Evolutionary conservation across 2,329 filamentous ascomycete species (phyloP).

Genomic region (Diplocarpon mali): DNA sequence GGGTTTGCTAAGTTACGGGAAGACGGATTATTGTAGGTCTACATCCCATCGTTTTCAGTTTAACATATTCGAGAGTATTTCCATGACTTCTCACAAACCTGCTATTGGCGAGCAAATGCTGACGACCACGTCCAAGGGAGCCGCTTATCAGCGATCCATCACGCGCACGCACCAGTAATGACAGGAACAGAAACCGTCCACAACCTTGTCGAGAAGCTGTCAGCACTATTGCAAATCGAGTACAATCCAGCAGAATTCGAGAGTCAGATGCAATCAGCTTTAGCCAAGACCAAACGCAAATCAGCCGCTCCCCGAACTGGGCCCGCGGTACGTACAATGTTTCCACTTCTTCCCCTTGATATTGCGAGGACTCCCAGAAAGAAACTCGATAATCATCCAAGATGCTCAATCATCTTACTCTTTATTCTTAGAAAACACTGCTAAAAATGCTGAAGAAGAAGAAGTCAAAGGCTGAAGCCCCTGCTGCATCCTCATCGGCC

Average conservation of each 20-base stretch:
- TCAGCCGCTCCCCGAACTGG: no score
- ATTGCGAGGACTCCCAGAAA: no score
- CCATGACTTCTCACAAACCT: background rate
- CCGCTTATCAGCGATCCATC: no score
- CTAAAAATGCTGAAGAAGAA: slow-evolving; percentile 5
- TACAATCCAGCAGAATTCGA: background rate
- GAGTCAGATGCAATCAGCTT: background rate
- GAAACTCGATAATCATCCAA: background rate
- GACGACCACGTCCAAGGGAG: no score
- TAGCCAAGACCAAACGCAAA: slow-evolving; percentile 9
- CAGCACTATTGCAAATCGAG: slow-evolving; percentile 4
- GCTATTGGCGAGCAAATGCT: no score
- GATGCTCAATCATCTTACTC: no score
- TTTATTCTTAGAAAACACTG: no score
- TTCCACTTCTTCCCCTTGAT: no score
- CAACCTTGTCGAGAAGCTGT: slow-evolving; percentile 11
- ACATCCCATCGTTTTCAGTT: background rate
- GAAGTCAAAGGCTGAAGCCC: slow-evolving; percentile 6
- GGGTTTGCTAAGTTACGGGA: slow-evolving; percentile 3
- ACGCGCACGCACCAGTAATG: background rate
- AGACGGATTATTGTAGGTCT: slow-evolving; percentile 2
- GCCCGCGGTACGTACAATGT: no score
- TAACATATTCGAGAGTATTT: background rate
- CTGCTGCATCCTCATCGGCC: no score
- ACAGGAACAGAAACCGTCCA: background rate